Conservation (phyloP, 345 rosid genomes). For the Eucalyptus erythrocorys region DNA sequence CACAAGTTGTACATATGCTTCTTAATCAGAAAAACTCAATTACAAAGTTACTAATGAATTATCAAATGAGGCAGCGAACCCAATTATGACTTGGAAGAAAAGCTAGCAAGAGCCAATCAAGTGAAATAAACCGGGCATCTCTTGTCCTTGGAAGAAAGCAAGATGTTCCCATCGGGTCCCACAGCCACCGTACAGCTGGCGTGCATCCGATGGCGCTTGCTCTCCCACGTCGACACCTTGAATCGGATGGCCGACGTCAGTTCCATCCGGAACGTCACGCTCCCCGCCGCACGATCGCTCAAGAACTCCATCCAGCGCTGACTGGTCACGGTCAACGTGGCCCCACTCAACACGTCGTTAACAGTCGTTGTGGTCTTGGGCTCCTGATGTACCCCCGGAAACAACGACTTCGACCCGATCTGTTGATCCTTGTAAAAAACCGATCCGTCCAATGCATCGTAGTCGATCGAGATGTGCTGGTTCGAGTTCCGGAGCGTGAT, state of each 20-base stretch:
- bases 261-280: constrained; percentile 56
- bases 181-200: constrained; percentile 43
- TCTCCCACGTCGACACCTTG: constrained; percentile 60
- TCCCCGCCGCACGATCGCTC: constrained; percentile 48
- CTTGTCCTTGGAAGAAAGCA: constrained; percentile 30
- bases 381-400: constrained; percentile 37
- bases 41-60: not conserved
- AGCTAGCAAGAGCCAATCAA: constrained; percentile 1
- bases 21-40: not conserved
- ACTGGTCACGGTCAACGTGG: constrained; percentile 38
- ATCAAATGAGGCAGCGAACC: not conserved
- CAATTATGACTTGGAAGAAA: not conserved
- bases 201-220: constrained; percentile 51
- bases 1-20: not conserved
- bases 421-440: constrained; percentile 51
- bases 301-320: constrained; percentile 50
- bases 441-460: constrained; percentile 31
- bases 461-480: constrained; percentile 48
- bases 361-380: constrained; percentile 60
- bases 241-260: constrained; percentile 42
- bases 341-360: constrained; percentile 35
- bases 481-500: constrained; percentile 67
- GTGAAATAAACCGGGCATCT: constrained; percentile 74
- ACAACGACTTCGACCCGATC: constrained; percentile 37
- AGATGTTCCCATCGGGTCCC: constrained; percentile 56